Evolutionary conservation across 768 basidiomycete species (phyloP), one percentile per base, ranked within the genome.

Genomic region (Mycena latifolia): DNA sequence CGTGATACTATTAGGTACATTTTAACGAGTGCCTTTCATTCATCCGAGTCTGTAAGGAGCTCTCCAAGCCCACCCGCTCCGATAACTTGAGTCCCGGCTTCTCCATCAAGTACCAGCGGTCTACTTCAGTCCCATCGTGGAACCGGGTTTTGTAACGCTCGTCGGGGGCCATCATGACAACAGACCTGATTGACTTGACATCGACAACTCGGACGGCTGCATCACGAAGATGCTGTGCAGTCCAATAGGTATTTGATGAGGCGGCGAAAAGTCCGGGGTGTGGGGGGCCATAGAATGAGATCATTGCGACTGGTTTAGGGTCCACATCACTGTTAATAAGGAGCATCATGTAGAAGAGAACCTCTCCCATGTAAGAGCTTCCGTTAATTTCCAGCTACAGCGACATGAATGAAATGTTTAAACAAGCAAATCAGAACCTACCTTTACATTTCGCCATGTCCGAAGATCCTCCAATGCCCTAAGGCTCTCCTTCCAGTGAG

Each of bases 181-280:
- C 29, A 1, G 51, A 5, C 31, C n/a, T 17, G 14, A 52, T 52
- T 9, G 5, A 20, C 9, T n/a, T 17, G 8, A 35, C 22, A 11
- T 52, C 31, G 12, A 52, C 18, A 8, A 52, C 51, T 8, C 31
- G 29, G 20, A 52, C 20, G 18, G 7, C 31, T 1, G 29, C 12
- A 22, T 52, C 12, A 1, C 51, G 12, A 3, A 52, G 51, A 22
- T 52, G 51, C 25, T 52, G 29, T 27, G 33, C 18, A 5, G 51
- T 33, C 9, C 28, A 25, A 20, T 58, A 58, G n/a, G 29, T 58
- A 5, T 58, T 46, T 7, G 56, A 58, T 1, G 56, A 58, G 1
- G 1, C n/a, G 2, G 22, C 2, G 31, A 20, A 47, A 6, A 58
- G 43, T 10, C 35, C 12, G 4, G 7, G 5, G 24, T 58, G 45